phyloP scores from a whole-genome alignment of 345 rosid genomes.

The Draba incana region DNA sequence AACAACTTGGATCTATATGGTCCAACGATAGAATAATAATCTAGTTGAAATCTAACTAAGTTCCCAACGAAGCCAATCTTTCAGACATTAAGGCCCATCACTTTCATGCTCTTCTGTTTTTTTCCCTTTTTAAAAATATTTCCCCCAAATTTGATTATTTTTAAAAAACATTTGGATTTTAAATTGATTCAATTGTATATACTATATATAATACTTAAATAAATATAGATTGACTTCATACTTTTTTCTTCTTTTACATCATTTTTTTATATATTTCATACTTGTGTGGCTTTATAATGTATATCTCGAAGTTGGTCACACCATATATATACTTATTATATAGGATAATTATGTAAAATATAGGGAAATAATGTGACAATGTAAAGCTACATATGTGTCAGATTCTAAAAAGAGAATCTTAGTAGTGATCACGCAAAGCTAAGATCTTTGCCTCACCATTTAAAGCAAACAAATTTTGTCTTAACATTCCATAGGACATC shows the following conservation, averaged over 20 bases:
- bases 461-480: constrained; percentile 36
- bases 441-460: constrained; percentile 42
- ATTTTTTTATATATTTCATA: background rate
- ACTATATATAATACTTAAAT: background rate
- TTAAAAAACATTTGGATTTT: background rate
- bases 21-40: constrained; percentile 11
- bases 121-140: background rate
- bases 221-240: background rate
- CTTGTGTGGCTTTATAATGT: constrained; percentile 9
- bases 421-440: constrained; percentile 43
- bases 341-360: constrained; percentile 31
- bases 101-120: constrained; percentile 31
- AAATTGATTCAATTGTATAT: background rate
- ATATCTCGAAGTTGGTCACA: constrained; percentile 12
- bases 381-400: constrained; percentile 37
- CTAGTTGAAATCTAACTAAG: constrained; percentile 26
- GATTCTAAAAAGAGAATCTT: constrained; percentile 41
- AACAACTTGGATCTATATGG: constrained; percentile 19
- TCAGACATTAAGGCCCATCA: constrained; percentile 23
- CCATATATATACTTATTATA: too few species aligned
- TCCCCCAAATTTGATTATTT: background rate
- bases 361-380: constrained; percentile 22
- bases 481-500: constrained; percentile 40
- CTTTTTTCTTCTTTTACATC: background rate
- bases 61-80: constrained; percentile 27